Percentiles rank a stretch among this genome's conserved stretches.
These are phyloP conservation scores for Colletotrichum sansevieriae DNA, from an alignment of 2,329 filamentous ascomycete species.

Conservation along the genomic window DNA sequence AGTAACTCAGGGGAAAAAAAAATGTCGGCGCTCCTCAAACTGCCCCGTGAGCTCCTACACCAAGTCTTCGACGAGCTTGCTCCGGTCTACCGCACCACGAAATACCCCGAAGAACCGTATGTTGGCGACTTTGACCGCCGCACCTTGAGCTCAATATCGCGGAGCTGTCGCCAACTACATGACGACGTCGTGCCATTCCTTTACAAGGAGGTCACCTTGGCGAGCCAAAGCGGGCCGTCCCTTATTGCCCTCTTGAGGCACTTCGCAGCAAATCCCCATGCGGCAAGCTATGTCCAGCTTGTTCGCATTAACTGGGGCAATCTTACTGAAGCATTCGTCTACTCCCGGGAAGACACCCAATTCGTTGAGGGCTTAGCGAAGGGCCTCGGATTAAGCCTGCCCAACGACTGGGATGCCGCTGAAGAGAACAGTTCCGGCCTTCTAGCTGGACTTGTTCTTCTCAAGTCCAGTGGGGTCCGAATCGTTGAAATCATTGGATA, in stretches of 20 bases:
- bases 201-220: neutral
- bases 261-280: neutral
- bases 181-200: neutral
- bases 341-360: neutral
- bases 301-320: neutral
- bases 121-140: too few relatives aligned
- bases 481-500: neutral
- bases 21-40: too few relatives aligned
- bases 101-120: too few relatives aligned
- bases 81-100: too few relatives aligned
- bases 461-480: neutral
- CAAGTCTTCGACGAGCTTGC: too few relatives aligned
- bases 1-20: too few relatives aligned
- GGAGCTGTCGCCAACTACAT: conserved; percentile 1
- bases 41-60: too few relatives aligned
- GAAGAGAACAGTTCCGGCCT: neutral
- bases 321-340: neutral
- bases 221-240: neutral
- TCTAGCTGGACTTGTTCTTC: neutral
- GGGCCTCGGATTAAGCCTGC: neutral
- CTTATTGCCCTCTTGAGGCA: neutral
- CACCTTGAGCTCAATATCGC: neutral
- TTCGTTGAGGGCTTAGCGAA: neutral
- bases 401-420: neutral
- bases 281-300: neutral